Conservation (phyloP, 2,329 filamentous ascomycete genomes). For the Pseudocercospora fuligena region DNA sequence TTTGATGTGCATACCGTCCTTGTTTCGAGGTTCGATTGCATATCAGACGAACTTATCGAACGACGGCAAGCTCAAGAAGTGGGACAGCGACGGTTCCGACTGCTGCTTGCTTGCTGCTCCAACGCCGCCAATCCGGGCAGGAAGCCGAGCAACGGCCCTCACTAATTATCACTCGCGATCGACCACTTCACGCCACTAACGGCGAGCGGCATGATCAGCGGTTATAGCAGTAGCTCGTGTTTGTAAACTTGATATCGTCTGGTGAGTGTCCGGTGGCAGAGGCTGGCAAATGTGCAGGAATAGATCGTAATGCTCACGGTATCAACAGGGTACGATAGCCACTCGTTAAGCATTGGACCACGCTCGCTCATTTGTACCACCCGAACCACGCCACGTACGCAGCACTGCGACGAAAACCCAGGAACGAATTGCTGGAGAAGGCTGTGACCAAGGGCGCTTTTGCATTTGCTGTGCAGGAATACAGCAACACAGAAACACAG, state of each 20-base stretch:
- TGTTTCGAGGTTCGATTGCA: conserved; percentile 7
- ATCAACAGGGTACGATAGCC: conserved; percentile 19
- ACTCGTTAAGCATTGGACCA: conserved; percentile 17
- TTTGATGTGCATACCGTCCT: conserved; percentile 15
- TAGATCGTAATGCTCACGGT: conserved; percentile 10
- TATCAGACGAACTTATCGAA: neutral
- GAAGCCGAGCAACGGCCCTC: neutral
- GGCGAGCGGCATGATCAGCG: conserved; percentile 20
- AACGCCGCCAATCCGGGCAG: neutral
- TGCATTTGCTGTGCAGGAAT: conserved; percentile 15
- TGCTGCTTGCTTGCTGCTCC: neutral
- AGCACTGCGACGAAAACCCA: conserved; percentile 11
- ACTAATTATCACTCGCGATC: neutral
- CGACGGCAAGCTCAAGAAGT: neutral
- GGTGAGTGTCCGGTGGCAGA: conserved; percentile 13
- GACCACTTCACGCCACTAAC: conserved; percentile 8
- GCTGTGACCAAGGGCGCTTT: conserved; percentile 1
- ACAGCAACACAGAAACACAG: conserved; percentile 7
- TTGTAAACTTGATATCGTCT: conserved; percentile 13
- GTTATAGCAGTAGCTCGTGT: conserved; percentile 10
- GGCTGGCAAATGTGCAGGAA: conserved; percentile 1
- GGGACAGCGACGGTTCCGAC: neutral
- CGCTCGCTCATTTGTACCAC: conserved; percentile 20
- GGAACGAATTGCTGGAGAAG: neutral
- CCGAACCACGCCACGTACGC: conserved; percentile 1